Evolutionary conservation across 352 stramenopile genomes (phyloP), one percentile per base, ranked within the genome.

Genomic region (Phytophthora cajani): DNA sequence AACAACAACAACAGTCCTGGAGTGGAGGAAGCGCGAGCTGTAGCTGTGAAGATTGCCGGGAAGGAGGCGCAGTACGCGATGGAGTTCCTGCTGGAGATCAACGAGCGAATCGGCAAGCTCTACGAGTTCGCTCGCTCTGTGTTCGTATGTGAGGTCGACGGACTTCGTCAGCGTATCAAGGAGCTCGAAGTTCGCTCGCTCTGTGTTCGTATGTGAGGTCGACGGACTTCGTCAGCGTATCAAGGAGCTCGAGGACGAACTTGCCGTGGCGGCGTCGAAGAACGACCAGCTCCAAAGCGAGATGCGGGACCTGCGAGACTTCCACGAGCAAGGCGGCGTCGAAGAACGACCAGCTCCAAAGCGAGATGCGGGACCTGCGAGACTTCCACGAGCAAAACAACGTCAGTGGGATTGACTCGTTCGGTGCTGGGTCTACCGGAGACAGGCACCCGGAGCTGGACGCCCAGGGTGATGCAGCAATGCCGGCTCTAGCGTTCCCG

Each of bases 1-100:
- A 73, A 66, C 32, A 62, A 60, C 17, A 56, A 66, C 25, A 62
- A 61, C 17, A 56, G 12, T 21, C 23, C 9, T n/a, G 32, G 16
- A 11, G 27, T 49, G 3, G 27, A 50, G 4, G 33, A 21, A 50
- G 16, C 10, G 2, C 14, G 16, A 55, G 16, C 9, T 51, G 30
- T 54, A 65, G 27, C 16, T n/a, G 25, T 61, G n/a, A 72, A 61
- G 9, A 21, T 72, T 5, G 51, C 44, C 50, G 40, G 50, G 10
- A 84, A 85, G 30, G 80, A 87, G 58, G 63, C 70, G 12, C 75
- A 84, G 54, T 85, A 87, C 46, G 78, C 77, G 12, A 71, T 73
- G 40, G 78, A 87, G 36, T 81, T 87, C 49, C 23, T 84, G 2
- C 32, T 79, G 7, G 78, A 87, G 38, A 50, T 87, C 16, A 73